Conservation (phyloP, 2,329 filamentous ascomycete genomes). For the Fusarium falciforme region DNA sequence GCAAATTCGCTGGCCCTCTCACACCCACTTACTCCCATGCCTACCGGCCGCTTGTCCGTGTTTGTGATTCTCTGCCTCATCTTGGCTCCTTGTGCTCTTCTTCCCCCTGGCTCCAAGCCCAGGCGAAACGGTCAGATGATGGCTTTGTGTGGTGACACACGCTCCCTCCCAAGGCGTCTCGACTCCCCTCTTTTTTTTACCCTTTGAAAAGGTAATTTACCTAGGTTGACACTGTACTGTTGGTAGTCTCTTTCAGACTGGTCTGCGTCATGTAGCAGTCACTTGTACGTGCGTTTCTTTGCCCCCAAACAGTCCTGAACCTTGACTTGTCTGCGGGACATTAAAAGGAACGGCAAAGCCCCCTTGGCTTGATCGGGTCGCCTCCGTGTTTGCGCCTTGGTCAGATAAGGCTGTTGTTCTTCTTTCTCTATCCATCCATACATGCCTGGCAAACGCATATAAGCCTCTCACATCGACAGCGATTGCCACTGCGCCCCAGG, state of each 20-base stretch:
- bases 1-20: conserved; percentile 13
- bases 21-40: conserved; percentile 24
- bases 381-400: conserved; percentile 19
- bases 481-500: conserved; percentile 29
- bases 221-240: not conserved
- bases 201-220: not conserved
- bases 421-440: not conserved
- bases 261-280: conserved; percentile 34
- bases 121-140: conserved; percentile 36
- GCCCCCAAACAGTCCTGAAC: conserved; percentile 18
- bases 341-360: conserved; percentile 27
- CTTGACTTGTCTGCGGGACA: conserved; percentile 17
- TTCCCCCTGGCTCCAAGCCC: conserved; percentile 22
- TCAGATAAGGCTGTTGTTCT: conserved; percentile 27
- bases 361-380: conserved; percentile 7
- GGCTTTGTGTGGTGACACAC: conserved; percentile 30
- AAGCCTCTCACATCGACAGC: conserved; percentile 32
- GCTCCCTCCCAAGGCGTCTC: not conserved
- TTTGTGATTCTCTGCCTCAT: conserved; percentile 6
- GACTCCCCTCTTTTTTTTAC: not conserved
- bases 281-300: conserved; percentile 15
- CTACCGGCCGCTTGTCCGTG: conserved; percentile 9
- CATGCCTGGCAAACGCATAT: conserved; percentile 31
- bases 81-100: conserved; percentile 14
- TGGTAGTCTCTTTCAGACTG: not conserved